Conservation (phyloP, 2,329 filamentous ascomycete genomes). For the Fusarium ramigenum region DNA sequence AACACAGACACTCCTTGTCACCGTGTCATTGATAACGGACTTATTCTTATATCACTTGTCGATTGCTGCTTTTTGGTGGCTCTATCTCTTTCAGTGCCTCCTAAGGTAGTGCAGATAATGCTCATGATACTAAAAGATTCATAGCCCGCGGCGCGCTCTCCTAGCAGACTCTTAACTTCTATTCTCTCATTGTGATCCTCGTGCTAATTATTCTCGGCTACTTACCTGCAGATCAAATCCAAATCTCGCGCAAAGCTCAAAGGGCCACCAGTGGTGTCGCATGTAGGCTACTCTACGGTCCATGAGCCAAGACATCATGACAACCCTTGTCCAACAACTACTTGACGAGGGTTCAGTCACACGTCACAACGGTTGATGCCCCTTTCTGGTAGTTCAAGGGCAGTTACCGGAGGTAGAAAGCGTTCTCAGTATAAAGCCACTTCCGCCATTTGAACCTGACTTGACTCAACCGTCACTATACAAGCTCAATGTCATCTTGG, state of each 20-base stretch:
- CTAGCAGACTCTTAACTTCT: not conserved
- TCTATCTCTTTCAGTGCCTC: no score
- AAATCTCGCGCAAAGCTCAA: not conserved
- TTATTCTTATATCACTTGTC: accelerated
- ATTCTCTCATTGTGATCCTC: not conserved
- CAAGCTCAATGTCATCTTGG: not conserved
- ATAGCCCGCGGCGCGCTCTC: not conserved
- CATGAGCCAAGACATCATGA: not conserved
- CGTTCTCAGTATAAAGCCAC: not conserved
- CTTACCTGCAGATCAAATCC: not conserved
- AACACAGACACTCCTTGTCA: not conserved
- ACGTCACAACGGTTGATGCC: not conserved
- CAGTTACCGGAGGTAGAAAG: not conserved
- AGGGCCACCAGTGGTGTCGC: not conserved
- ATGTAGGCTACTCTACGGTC: not conserved
- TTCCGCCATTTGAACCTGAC: no score
- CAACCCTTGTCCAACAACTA: not conserved
- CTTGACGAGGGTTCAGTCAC: not conserved
- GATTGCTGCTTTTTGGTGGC: not conserved
- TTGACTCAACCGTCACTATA: not conserved
- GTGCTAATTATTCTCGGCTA: not conserved
- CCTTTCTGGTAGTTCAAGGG: not conserved
- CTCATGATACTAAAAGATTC: not conserved
- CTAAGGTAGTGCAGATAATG: not conserved
- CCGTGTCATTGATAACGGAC: not conserved